These are phyloP conservation scores for Pseudogymnoascus sp. DNA, from an alignment of 2,329 filamentous ascomycete genomes.

Conservation along the genomic window DNA sequence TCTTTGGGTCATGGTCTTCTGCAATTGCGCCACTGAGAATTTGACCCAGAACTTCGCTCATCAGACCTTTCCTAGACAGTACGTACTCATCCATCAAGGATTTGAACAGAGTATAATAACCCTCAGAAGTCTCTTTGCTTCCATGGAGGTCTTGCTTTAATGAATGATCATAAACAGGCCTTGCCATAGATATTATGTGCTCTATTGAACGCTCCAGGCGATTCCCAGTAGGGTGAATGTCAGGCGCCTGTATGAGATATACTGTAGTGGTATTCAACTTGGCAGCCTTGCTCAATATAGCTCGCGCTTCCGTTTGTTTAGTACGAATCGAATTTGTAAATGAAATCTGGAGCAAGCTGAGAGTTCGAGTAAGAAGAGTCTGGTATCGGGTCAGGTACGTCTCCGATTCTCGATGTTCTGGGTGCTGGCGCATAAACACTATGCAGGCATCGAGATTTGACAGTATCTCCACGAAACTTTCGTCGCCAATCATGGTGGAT, in stretches of 20 bases:
- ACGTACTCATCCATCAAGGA: conserved; percentile 8
- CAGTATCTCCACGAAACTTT: conserved; percentile 82
- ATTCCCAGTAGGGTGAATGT: background rate
- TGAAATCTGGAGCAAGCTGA: conserved; percentile 45
- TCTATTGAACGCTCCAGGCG: conserved; percentile 9
- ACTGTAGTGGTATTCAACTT: conserved; percentile 8
- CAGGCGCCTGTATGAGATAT: conserved; percentile 8
- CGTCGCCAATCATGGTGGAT: conserved; percentile 72
- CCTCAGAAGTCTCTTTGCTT: background rate
- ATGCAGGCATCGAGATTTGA: conserved; percentile 82
- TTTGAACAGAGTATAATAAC: conserved; percentile 4
- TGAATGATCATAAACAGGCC: conserved; percentile 3
- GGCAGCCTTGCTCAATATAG: conserved; percentile 5
- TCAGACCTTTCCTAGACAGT: background rate
- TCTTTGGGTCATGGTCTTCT: conserved; percentile 1
- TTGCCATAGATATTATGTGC: conserved; percentile 8
- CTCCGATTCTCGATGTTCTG: conserved; percentile 77
- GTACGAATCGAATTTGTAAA: conserved; percentile 10
- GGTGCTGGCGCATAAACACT: conserved; percentile 81
- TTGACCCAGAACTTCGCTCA: conserved; percentile 6
- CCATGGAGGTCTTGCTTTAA: background rate
- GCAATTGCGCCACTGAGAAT: conserved; percentile 4
- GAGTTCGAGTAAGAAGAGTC: conserved; percentile 61
- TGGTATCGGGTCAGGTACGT: conserved; percentile 83
- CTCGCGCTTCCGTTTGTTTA: background rate